Conservation (phyloP, 2,329 filamentous ascomycete genomes). For the Penicillium sp. region DNA sequence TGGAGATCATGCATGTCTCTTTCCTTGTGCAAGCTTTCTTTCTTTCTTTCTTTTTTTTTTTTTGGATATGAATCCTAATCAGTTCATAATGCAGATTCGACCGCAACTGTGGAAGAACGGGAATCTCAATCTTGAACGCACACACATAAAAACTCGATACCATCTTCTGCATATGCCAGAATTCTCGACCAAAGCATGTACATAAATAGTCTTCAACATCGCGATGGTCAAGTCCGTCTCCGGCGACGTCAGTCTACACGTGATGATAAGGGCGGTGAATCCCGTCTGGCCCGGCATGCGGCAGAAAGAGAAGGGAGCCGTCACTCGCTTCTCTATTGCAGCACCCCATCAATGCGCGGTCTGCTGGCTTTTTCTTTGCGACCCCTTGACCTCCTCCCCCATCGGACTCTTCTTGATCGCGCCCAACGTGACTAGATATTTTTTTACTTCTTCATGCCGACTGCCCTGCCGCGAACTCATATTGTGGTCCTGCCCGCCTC, state of each 20-base stretch:
- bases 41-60: too few species aligned
- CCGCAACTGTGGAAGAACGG: too few species aligned
- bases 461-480: constrained; percentile 30
- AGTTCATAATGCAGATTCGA: too few species aligned
- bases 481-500: constrained; percentile 36
- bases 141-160: too few species aligned
- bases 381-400: constrained; percentile 13
- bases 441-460: constrained; percentile 32
- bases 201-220: background rate
- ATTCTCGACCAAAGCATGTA: too few species aligned
- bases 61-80: too few species aligned
- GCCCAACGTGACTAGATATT: constrained; percentile 11
- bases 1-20: too few species aligned
- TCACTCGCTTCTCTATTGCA: background rate
- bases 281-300: background rate
- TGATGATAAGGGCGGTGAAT: constrained; percentile 26
- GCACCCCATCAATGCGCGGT: constrained; percentile 26
- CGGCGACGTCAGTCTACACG: constrained; percentile 25
- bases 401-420: constrained; percentile 15
- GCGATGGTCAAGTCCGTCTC: constrained; percentile 6
- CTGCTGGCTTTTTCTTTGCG: constrained; percentile 17
- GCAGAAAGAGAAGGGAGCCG: background rate
- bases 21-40: too few species aligned
- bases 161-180: too few species aligned
- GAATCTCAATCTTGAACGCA: too few species aligned